Conservation (phyloP, 768 basidiomycete species). For the Boletus coccyginus region DNA sequence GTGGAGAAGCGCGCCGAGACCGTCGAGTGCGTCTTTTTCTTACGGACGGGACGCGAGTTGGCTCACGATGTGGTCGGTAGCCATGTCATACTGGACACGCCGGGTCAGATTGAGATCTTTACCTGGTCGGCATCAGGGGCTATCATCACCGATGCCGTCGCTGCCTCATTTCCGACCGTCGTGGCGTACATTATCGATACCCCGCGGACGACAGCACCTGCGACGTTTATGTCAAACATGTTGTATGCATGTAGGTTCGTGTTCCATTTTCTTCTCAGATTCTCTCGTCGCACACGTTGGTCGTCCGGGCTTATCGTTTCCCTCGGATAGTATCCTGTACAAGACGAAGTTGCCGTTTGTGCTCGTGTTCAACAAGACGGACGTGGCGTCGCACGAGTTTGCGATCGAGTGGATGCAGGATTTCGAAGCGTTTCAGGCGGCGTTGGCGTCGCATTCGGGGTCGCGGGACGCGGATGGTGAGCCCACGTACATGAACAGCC, state of each 20-base stretch:
- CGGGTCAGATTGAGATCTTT: slow-evolving; percentile 99
- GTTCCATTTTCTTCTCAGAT: neutral
- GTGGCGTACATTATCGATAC: slow-evolving; percentile 98
- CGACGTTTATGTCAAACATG: slow-evolving; percentile 99
- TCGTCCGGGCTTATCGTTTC: neutral
- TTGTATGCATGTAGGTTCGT: slow-evolving; percentile 91
- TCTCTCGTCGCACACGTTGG: neutral
- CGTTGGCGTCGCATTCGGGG: slow-evolving; percentile 68
- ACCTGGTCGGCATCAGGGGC: slow-evolving; percentile 99
- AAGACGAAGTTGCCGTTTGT: slow-evolving; percentile 98
- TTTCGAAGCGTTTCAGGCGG: slow-evolving; percentile 92
- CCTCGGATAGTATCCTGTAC: slow-evolving; percentile 75
- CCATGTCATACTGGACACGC: slow-evolving; percentile 94
- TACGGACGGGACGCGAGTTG: neutral
- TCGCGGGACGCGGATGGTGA: slow-evolving; percentile 80
- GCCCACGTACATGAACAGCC: slow-evolving; percentile 95
- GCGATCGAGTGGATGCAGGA: slow-evolving; percentile 98
- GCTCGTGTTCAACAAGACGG: slow-evolving; percentile 98
- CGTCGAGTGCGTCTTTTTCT: slow-evolving; percentile 67
- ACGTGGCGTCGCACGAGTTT: slow-evolving; percentile 86
- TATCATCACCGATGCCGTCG: slow-evolving; percentile 97
- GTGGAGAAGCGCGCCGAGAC: slow-evolving; percentile 88
- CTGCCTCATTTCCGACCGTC: slow-evolving; percentile 88
- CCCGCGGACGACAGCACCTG: slow-evolving; percentile 88
- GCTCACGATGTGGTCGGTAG: slow-evolving; percentile 38